These are phyloP conservation scores for Cupressus sempervirens DNA, from an alignment of 75 land plant genomes.

Conservation along the genomic window DNA sequence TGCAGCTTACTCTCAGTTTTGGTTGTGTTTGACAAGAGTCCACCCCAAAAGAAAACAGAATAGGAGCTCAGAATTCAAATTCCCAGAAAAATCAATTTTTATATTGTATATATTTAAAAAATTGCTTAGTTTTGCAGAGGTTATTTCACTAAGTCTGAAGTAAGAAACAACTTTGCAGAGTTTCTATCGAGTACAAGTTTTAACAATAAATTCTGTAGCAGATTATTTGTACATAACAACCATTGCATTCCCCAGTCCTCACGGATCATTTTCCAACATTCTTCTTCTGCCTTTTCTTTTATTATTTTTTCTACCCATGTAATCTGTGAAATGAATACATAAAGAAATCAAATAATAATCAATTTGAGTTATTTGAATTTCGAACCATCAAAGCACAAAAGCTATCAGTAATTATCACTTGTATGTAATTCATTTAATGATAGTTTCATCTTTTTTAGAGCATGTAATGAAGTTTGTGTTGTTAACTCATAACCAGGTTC, in stretches of 20 bases:
- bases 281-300: background rate
- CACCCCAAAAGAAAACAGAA: too few relatives aligned
- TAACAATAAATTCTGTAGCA: background rate
- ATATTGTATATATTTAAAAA: too few relatives aligned
- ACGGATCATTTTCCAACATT: background rate
- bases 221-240: background rate
- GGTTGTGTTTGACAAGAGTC: too few relatives aligned
- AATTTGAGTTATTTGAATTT: background rate
- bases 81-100: too few relatives aligned
- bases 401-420: background rate
- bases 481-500: slow-evolving; percentile 50
- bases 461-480: background rate
- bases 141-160: too few relatives aligned
- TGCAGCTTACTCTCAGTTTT: too few relatives aligned
- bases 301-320: background rate
- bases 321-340: background rate
- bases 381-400: background rate
- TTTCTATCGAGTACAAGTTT: too few relatives aligned
- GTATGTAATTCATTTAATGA: background rate
- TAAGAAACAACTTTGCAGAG: too few relatives aligned
- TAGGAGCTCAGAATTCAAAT: too few relatives aligned
- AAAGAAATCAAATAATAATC: background rate
- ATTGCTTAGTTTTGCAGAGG: too few relatives aligned
- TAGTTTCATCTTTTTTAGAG: background rate
- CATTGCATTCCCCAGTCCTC: background rate